phyloP scores from a whole-genome alignment of 768 basidiomycete species.

The Gyrodon lividus region DNA sequence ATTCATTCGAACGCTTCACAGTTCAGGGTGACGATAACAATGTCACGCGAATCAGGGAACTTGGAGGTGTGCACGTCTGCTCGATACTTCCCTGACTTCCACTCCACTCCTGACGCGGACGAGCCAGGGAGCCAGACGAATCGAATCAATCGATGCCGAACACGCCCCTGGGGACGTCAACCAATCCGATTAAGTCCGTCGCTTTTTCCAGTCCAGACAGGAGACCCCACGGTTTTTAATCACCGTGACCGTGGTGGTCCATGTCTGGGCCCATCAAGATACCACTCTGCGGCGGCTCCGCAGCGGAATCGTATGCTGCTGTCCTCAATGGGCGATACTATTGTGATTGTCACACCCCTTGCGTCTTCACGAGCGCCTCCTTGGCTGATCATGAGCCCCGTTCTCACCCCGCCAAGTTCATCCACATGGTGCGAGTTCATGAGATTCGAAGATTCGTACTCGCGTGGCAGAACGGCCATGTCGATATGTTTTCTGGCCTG shows the following conservation, averaged over 20 bases:
- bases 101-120: no score
- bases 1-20: no score
- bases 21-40: no score
- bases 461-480: not conserved
- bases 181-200: not conserved
- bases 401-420: not conserved
- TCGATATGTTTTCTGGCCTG: not conserved
- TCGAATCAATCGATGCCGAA: no score
- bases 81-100: no score
- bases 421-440: not conserved
- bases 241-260: no score
- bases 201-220: not conserved
- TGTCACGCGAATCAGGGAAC: no score
- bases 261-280: not conserved
- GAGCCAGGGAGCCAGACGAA: no score
- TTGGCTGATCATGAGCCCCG: not conserved
- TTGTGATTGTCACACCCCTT: not conserved
- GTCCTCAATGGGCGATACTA: not conserved
- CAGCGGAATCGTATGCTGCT: not conserved
- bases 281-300: not conserved
- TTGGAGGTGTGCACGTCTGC: no score
- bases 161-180: no score
- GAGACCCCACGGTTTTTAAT: not conserved
- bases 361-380: not conserved
- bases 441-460: not conserved